Percentiles rank a stretch among this genome's conserved stretches.
Conservation (phyloP, 2,329 filamentous ascomycete species). For the Xylariaceae sp. region DNA sequence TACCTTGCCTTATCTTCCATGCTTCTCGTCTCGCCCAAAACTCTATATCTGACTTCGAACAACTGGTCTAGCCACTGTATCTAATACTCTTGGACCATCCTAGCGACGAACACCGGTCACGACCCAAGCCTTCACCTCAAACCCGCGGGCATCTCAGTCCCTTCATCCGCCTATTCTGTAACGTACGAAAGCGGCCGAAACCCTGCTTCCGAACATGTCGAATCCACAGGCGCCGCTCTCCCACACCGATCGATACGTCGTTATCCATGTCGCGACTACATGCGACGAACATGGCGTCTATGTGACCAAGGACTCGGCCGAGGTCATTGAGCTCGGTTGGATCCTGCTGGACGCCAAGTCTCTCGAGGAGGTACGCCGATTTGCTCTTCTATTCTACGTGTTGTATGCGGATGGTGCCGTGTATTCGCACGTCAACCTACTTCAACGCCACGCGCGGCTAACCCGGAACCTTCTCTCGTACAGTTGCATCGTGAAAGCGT, state of each 20-base stretch:
- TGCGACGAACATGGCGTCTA: constrained; percentile 99
- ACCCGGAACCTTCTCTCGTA: constrained; percentile 1
- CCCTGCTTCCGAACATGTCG: constrained; percentile 36
- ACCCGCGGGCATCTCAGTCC: constrained; percentile 4
- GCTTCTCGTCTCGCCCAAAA: not conserved
- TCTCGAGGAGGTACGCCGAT: constrained; percentile 74
- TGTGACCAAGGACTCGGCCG: constrained; percentile 97
- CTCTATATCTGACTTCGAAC: constrained; percentile 6
- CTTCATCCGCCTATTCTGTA: constrained; percentile 15
- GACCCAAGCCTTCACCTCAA: constrained; percentile 3
- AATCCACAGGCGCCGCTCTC: constrained; percentile 51
- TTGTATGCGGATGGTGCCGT: not conserved
- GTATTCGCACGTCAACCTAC: not conserved
- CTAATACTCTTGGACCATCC: constrained; percentile 4
- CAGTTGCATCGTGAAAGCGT: constrained; percentile 93
- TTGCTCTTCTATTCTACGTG: not conserved
- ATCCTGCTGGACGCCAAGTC: constrained; percentile 88
- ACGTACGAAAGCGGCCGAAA: constrained; percentile 18
- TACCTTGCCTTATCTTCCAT: not conserved
- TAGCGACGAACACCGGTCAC: constrained; percentile 6
- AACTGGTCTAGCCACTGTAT: constrained; percentile 8
- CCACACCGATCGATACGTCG: constrained; percentile 90
- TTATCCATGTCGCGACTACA: constrained; percentile 97
- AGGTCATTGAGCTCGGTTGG: constrained; percentile 99
- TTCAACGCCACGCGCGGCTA: constrained; percentile 1